phyloP scores from a whole-genome alignment of 192 early-diverging fungal genomes.

The Rhizophlyctis rosea region DNA sequence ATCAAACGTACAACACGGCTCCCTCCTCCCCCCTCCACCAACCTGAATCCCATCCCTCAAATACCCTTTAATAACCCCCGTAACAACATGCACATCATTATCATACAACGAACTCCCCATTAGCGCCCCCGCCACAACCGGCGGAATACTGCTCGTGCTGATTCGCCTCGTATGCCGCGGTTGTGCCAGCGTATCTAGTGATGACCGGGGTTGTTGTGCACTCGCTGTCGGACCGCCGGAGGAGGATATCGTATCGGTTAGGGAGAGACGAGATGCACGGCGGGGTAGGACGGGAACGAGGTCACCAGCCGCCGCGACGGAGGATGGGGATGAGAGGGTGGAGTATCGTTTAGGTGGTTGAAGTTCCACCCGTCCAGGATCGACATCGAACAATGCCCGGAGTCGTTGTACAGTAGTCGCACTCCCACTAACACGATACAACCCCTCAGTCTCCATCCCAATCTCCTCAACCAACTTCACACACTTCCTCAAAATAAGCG shows the following conservation, averaged over 20 bases:
- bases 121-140: constrained; percentile 7
- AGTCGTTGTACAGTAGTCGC: constrained; percentile 38
- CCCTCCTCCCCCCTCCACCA: constrained; percentile 39
- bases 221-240: too few species aligned
- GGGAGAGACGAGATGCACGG: constrained; percentile 36
- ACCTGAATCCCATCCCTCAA: constrained; percentile 46
- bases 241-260: constrained; percentile 40
- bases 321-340: constrained; percentile 4
- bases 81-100: constrained; percentile 55
- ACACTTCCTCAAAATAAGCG: constrained; percentile 44
- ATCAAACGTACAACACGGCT: constrained; percentile 42
- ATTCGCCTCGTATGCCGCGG: constrained; percentile 4
- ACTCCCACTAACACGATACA: constrained; percentile 52
- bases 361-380: constrained; percentile 41
- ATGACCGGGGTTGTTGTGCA: constrained; percentile 18
- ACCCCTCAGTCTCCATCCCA: constrained; percentile 49
- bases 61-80: constrained; percentile 48
- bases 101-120: constrained; percentile 43
- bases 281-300: constrained; percentile 17
- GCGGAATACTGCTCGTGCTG: constrained; percentile 18
- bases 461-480: constrained; percentile 49
- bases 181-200: constrained; percentile 1
- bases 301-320: constrained; percentile 20
- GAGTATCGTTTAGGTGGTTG: constrained; percentile 19
- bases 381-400: constrained; percentile 33